Evolutionary conservation across 2,329 filamentous ascomycete species (phyloP), one percentile per base, ranked within the genome.

Genomic region (Trichophyton rubrum): DNA sequence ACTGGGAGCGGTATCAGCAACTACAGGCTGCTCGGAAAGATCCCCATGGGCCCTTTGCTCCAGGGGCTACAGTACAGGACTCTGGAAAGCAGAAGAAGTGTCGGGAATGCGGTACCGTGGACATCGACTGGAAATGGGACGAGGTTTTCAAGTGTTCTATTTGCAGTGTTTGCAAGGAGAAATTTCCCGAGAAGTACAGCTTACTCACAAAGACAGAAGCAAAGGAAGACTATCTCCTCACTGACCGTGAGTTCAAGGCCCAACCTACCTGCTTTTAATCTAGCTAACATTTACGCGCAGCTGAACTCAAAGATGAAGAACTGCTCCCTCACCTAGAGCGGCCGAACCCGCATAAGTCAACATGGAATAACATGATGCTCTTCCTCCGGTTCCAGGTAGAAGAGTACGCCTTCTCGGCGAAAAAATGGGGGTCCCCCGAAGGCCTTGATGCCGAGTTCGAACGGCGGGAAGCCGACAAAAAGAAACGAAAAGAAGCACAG

Each of bases 301-400:
- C 91, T 40, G 93, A 99, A 72, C 81, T 99, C n/a, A 87, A 87
- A 67, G 93, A 99, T 69, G 82, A 85, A 61, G 87, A 91, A 15
- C 78, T 99, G 1, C 79, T 99, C 0, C 92, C 92, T 0, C 91
- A 95, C 71, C 80, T 99, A 7, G 87, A 88, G 59, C 86, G 86
- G 38, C 92, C 93, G 1, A 99, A 99, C 68, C 93, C 93, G 0
- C 93, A 96, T 75, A 96, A 96, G 72, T 85, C 88, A 0, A 90
- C 91, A 62, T 99, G 90, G 89, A 90, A 96, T 73, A 90, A 95
- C 77, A 99, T 99, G 93, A 96, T 96, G 86, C 82, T 99, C 1
- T 99, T 93, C 71, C 79, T 99, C 22, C 87, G 93, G 0, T 95
- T 85, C 63, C 93, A 99, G 70, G 89, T 99, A 1, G 93, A 99